Conservation (phyloP, 805 yeast species). For the Candida loeiensis region DNA sequence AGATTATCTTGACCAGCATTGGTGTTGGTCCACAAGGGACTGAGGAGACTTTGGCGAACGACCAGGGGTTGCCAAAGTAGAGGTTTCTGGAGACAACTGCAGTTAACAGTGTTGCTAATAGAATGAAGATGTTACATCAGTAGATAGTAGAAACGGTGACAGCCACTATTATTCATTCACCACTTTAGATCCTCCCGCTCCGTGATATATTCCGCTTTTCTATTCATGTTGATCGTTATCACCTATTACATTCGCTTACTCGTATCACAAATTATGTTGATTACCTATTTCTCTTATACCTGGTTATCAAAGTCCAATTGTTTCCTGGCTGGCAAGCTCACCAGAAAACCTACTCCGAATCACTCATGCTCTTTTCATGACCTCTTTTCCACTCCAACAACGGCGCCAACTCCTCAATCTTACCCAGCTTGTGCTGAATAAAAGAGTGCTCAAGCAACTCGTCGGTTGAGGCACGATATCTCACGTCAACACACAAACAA, state of each 20-base stretch:
- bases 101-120: too few relatives aligned
- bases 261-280: too few relatives aligned
- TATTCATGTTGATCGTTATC: too few relatives aligned
- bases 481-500: slow-evolving; percentile 91
- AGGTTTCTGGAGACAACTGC: too few relatives aligned
- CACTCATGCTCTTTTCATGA: not conserved
- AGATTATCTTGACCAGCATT: slow-evolving; percentile 77
- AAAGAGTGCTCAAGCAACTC: slow-evolving; percentile 79
- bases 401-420: slow-evolving; percentile 54
- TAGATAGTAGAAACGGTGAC: too few relatives aligned
- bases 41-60: slow-evolving; percentile 52
- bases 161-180: not conserved
- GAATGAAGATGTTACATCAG: too few relatives aligned
- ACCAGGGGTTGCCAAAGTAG: slow-evolving; percentile 57
- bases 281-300: too few relatives aligned
- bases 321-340: too few relatives aligned
- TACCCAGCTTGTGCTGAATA: slow-evolving; percentile 58
- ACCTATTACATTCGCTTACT: too few relatives aligned
- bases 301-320: too few relatives aligned
- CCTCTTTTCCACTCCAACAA: slow-evolving; percentile 50
- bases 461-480: slow-evolving; percentile 85
- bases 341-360: not conserved
- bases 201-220: too few relatives aligned
- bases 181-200: not conserved
- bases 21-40: slow-evolving; percentile 83